phyloP scores from a whole-genome alignment of 306 rosid species.

The Gastrolobium villosum region DNA sequence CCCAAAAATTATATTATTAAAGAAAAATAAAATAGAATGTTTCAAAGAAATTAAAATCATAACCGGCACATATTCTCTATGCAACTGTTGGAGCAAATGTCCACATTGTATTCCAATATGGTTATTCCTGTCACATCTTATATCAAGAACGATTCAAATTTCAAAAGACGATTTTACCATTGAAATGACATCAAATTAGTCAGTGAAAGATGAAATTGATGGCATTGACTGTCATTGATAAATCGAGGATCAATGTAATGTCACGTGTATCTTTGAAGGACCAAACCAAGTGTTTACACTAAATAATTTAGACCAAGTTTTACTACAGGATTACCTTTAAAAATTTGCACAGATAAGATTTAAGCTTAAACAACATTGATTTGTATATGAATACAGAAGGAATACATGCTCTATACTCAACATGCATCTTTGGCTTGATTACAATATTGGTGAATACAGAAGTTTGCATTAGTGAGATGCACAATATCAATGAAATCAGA shows the following conservation, averaged over 20 bases:
- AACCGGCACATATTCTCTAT: not conserved
- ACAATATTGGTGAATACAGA: conserved; percentile 24
- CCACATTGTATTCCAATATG: not conserved
- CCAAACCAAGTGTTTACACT: not conserved
- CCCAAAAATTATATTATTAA: not conserved
- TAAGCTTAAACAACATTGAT: conserved; percentile 20
- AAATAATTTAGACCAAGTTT: not conserved
- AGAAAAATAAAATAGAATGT: not conserved
- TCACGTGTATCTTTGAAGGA: not conserved
- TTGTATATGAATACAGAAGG: conserved; percentile 39
- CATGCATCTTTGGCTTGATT: conserved; percentile 35
- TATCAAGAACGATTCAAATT: not conserved
- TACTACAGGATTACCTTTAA: conserved; percentile 1
- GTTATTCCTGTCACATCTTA: not conserved
- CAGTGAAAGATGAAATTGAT: not conserved
- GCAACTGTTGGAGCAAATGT: not conserved
- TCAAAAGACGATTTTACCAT: not conserved
- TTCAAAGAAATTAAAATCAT: not conserved
- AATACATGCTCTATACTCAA: conserved; percentile 30
- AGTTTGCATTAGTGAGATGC: conserved; percentile 35
- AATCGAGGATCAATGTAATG: not conserved
- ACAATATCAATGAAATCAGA: conserved; percentile 39
- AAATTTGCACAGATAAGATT: conserved; percentile 18
- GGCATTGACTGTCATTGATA: not conserved
- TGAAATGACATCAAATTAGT: not conserved